Evolutionary conservation across 768 basidiomycete species (phyloP).

Genomic region (Termitomyces sp.): DNA sequence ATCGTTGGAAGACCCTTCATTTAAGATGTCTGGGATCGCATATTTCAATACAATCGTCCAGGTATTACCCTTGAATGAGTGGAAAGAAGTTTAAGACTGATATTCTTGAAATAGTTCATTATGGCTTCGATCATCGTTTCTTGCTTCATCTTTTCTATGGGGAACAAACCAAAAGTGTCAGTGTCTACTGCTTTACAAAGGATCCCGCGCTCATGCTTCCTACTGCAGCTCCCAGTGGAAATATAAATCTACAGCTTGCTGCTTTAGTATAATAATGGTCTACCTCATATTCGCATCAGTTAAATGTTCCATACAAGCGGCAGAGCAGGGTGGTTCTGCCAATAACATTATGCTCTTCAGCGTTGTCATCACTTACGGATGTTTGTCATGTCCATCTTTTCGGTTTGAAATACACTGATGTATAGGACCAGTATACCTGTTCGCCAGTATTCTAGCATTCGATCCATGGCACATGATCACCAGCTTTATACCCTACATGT

Average conservation of each 20-base stretch:
- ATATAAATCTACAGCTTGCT: conserved; percentile 73
- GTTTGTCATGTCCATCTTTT: conserved; percentile 24
- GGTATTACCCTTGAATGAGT: conserved; percentile 28
- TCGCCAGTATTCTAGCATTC: conserved; percentile 75
- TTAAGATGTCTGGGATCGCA: conserved; percentile 56
- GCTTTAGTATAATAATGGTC: conserved; percentile 71
- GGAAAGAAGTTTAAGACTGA: neutral
- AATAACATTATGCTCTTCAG: conserved; percentile 81
- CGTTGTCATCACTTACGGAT: conserved; percentile 78
- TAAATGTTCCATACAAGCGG: conserved; percentile 73
- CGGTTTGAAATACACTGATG: neutral
- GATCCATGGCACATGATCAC: conserved; percentile 98
- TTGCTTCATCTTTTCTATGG: conserved; percentile 93
- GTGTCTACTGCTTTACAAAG: conserved; percentile 10
- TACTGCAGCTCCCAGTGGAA: conserved; percentile 66
- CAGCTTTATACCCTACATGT: conserved; percentile 82
- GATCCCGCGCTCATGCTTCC: neutral
- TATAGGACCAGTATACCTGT: conserved; percentile 54
- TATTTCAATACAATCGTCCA: conserved; percentile 75
- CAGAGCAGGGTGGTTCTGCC: conserved; percentile 55
- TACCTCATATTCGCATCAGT: conserved; percentile 83
- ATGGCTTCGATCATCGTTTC: conserved; percentile 84
- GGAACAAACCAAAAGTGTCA: conserved; percentile 85
- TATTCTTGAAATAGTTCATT: conserved; percentile 46
- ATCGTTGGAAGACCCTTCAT: conserved; percentile 72